phyloP scores from a whole-genome alignment of 1,284 basidiomycete species.

The Heterobasidion occidentale region DNA sequence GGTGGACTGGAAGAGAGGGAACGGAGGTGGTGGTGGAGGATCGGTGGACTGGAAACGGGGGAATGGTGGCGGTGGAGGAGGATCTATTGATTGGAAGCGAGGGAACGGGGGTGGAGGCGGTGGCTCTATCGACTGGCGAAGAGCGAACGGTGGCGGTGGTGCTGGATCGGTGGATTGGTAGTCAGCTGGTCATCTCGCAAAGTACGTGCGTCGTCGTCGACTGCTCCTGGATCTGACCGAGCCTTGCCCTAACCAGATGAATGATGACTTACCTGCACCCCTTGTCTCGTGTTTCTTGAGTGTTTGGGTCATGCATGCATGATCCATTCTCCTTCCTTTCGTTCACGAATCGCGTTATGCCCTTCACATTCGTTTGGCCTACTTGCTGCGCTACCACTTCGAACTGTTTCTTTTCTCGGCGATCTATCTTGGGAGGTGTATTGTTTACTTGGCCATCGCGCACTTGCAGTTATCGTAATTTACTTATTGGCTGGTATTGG shows the following conservation, averaged over 20 bases:
- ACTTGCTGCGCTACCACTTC: background rate
- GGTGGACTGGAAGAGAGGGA: background rate
- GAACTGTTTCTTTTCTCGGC: background rate
- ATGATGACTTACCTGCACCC: no score
- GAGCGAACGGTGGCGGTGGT: background rate
- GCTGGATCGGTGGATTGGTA: background rate
- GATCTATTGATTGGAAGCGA: background rate
- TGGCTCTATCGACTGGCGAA: background rate
- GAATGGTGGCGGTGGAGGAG: background rate
- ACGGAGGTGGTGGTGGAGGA: background rate
- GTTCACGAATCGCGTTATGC: background rate
- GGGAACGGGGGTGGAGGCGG: slow-evolving; percentile 1
- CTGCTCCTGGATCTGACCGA: no score
- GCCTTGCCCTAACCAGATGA: no score
- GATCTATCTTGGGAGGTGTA: background rate
- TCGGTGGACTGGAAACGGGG: slow-evolving; percentile 1
- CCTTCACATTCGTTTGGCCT: background rate
- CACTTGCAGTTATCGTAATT: background rate
- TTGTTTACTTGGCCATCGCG: background rate
- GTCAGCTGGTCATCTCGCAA: background rate
- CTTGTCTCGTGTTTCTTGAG: background rate
- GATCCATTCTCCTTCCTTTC: background rate
- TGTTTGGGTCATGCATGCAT: background rate
- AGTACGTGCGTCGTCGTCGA: background rate
- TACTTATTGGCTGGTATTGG: background rate